These are phyloP conservation scores for Vitis rupestris DNA, from an alignment of 164 flowering plant species.

Conservation along the genomic window DNA sequence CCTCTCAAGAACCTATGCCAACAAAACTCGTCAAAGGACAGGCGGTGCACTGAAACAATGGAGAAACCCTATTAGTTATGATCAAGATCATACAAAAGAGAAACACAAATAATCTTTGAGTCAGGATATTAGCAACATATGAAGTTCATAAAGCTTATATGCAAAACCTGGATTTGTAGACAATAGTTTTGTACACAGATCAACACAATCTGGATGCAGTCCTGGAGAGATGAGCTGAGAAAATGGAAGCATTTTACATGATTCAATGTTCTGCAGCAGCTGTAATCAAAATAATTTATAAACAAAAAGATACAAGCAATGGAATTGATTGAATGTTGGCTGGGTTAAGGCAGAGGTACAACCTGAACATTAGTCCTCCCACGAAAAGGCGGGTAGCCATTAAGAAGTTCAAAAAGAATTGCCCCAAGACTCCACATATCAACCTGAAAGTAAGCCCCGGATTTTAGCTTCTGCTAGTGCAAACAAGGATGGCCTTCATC, in stretches of 20 bases:
- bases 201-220: constrained; percentile 48
- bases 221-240: constrained; percentile 31
- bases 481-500: neutral
- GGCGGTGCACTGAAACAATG: constrained; percentile 32
- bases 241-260: constrained; percentile 47
- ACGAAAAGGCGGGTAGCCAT: constrained; percentile 63
- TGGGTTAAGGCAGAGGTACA: neutral
- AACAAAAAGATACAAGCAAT: neutral
- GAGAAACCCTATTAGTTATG: neutral
- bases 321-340: no score
- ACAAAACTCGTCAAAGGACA: constrained; percentile 57
- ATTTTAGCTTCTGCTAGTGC: neutral
- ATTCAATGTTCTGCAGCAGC: constrained; percentile 51
- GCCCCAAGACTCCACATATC: constrained; percentile 79
- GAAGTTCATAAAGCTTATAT: neutral
- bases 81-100: no score
- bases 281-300: constrained; percentile 17
- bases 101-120: no score
- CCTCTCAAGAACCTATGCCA: constrained; percentile 40
- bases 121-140: neutral
- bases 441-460: constrained; percentile 31
- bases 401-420: constrained; percentile 65
- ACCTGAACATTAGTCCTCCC: constrained; percentile 74
- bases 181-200: constrained; percentile 53
- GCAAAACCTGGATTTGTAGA: constrained; percentile 48